Base-by-base conservation (phyloP, 1,284 basidiomycete species). In the Pyrrhoderma lamaoense region DNA sequence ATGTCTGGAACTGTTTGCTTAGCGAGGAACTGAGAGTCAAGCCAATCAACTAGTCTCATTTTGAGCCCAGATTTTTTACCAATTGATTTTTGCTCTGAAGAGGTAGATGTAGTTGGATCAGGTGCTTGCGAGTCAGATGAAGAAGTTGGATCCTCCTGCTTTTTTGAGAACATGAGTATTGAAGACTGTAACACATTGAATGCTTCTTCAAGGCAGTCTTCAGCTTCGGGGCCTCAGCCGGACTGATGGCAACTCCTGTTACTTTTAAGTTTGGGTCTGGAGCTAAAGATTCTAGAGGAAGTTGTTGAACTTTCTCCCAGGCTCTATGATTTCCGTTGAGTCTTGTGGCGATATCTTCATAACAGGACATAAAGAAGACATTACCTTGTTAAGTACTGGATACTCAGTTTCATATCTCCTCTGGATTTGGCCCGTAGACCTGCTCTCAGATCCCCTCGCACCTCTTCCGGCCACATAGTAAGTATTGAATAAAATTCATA, bases 241-340 rank as follows among this genome's bases (percentile, higher is more conserved):
- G 70, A 3, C 74, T 67, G 18, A 84, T 73, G 1, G 77, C 80
- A n/a, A 89, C 77, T 1, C 86, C 86, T 0, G 83, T 80, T 2
- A 80, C 67, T 64, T 86, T 89, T 54, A 88, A 71, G 53, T 81
- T 74, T 0, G 83, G 77, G 8, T 79, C 68, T 0, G 70, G 55
- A 1, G 70, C 68, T 57, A 86, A 75, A 3, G 60, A 58, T 1
- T 74, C 70, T 25, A 76, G 59, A 0, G 80, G 73, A 4, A 85
- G 69, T 0, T 60, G 58, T 49, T 73, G 68, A 0, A 81, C 75
- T 0, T 72, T 79, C 23, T 80, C 67, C 70, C 76, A 83, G 46
- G 86, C 86, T 39, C 85, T 89, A 55, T 38, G 27, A 31, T 31
- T 31, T 11, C 27, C 27, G 5, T 44, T 44, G 23, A 27, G 38